Conservation (phyloP, 352 stramenopile genomes). For the Globisporangium recalcitrans region DNA sequence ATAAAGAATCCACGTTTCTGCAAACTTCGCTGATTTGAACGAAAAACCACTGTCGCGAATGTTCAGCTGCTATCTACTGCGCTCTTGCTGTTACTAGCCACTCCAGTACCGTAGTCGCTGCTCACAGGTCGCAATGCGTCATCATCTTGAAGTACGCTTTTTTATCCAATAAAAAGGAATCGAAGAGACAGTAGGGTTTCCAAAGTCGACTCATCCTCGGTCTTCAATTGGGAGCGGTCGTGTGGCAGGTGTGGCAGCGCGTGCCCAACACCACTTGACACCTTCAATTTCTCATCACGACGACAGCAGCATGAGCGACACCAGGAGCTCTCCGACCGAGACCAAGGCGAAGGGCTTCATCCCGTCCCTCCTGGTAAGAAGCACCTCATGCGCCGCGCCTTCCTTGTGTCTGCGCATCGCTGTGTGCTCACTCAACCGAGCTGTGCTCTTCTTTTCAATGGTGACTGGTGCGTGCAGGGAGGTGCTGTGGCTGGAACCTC, state of each 20-base stretch:
- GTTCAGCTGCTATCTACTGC: no score
- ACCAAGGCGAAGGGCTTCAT: slow-evolving; percentile 58
- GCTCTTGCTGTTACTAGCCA: no score
- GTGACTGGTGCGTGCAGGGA: slow-evolving; percentile 28
- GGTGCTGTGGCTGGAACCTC: slow-evolving; percentile 94
- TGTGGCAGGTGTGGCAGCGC: not conserved
- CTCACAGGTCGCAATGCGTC: not conserved
- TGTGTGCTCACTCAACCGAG: not conserved
- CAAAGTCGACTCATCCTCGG: not conserved
- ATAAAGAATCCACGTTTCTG: no score
- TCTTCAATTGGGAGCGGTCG: not conserved
- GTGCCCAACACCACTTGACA: slow-evolving; percentile 11
- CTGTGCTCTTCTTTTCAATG: not conserved
- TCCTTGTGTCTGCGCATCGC: not conserved
- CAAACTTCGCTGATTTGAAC: no score
- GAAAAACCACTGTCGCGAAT: not conserved
- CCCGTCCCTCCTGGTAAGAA: slow-evolving; percentile 49
- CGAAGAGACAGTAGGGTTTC: not conserved
- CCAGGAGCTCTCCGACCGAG: slow-evolving; percentile 18
- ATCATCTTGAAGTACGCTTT: not conserved
- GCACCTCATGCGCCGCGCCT: not conserved
- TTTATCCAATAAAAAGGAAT: not conserved
- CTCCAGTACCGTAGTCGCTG: no score
- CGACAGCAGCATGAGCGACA: slow-evolving; percentile 11
- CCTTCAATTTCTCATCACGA: slow-evolving; percentile 1